Evolutionary conservation across 768 basidiomycete genomes (phyloP), one percentile per base, ranked within the genome.

Genomic region (Phlebiopsis flavidoalba): DNA sequence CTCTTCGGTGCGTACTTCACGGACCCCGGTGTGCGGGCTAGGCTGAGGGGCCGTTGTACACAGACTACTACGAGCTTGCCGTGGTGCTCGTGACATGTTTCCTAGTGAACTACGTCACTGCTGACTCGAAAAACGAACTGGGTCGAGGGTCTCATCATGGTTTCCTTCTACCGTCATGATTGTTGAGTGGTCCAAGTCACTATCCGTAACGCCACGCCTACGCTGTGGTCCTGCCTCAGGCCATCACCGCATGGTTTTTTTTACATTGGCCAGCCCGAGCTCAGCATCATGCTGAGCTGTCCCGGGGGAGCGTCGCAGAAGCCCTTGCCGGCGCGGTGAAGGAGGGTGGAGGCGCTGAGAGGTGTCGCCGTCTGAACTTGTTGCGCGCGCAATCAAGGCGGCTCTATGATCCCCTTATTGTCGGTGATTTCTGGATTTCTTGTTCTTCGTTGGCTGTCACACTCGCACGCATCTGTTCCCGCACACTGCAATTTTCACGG

Each of bases 121-220:
- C 87, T 0, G 89, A 91, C 67, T 75, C 83, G 14, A 89, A 91
- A n/a, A 72, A 90, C 89, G 3, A 91, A 91, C 66, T 91, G 88
- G 87, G 83, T 80, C 1, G 88, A 90, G 64, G 70, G 89, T 15
- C 76, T 79, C 48, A 79, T 83, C 19, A 80, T 91, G 79, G 75
- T 89, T 26, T 67, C 81, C 26, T 88, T 89, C 70, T 90, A 89
- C 68, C 51, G n/a, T 78, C 53, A 86, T 89, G 81, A 85, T 86
- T 58, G 87, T n/a, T 80, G 47, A 61, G 80, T 72, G 19, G 37
- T 26, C 10, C 52, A 8, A n/a, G n/a, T 46, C 52, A 15, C 46
- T n/a, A 31, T 60, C 21, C 58, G 22, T 17, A n/a, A 22, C 37
- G 22, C 22, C 17, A 22, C 33, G 3, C 11, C n/a, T 43, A 11